These are phyloP conservation scores for Euclidium syriacum DNA, from an alignment of 345 rosid genomes.

Conservation along the genomic window DNA sequence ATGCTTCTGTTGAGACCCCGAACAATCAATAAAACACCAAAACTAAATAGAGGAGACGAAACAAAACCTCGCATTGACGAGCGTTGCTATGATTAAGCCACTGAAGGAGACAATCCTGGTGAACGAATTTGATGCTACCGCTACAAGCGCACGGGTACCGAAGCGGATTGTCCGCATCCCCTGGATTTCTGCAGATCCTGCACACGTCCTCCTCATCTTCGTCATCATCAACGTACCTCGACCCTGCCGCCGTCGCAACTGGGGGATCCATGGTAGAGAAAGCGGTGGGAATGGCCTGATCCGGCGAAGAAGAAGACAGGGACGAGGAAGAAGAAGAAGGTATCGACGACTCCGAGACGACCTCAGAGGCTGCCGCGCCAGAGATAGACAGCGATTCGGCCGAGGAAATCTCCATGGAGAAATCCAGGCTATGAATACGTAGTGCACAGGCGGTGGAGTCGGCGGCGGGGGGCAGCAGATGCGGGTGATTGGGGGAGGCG, in stretches of 20 bases:
- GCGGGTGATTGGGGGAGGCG: neutral
- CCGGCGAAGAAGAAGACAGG: conserved; percentile 26
- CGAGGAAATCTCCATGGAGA: conserved; percentile 38
- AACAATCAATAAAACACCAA: neutral
- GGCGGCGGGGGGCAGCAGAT: neutral
- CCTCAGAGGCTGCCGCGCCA: conserved; percentile 27
- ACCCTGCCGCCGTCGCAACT: conserved; percentile 5
- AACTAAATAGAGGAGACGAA: neutral
- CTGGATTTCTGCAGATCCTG: conserved; percentile 98
- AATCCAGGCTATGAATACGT: neutral
- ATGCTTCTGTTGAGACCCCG: neutral
- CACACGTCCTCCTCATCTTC: conserved; percentile 96
- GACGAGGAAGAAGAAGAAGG: conserved; percentile 26
- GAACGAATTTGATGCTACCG: conserved; percentile 97
- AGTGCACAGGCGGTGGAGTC: neutral
- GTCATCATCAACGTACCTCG: conserved; percentile 53
- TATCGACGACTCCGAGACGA: conserved; percentile 15
- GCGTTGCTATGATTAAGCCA: conserved; percentile 99
- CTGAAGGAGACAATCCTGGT: conserved; percentile 97
- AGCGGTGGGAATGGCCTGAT: conserved; percentile 22
- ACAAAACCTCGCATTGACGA: conserved; percentile 96
- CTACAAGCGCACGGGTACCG: conserved; percentile 97
- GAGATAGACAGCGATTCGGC: conserved; percentile 28
- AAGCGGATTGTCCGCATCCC: conserved; percentile 86
- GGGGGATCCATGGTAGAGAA: conserved; percentile 22